These are phyloP conservation scores for Blastomyces gilchristii DNA, from an alignment of 2,329 filamentous ascomycete species.

Conservation along the genomic window DNA sequence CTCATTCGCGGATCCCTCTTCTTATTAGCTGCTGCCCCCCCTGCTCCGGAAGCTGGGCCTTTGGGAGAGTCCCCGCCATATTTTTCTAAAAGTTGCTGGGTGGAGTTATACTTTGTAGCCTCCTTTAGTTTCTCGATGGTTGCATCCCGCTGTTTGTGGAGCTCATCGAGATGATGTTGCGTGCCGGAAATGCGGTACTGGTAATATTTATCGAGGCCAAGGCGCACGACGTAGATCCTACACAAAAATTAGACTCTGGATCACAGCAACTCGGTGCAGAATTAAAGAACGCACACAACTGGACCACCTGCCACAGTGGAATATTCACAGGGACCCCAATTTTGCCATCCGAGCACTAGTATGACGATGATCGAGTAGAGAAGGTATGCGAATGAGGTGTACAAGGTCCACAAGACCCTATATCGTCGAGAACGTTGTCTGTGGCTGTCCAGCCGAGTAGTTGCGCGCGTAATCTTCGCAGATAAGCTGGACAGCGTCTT, in stretches of 20 bases:
- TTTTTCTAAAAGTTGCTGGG: slow-evolving; percentile 83
- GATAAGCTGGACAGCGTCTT: slow-evolving; percentile 76
- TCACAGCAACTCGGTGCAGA: not conserved
- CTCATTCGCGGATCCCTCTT: slow-evolving; percentile 17
- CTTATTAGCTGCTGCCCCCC: slow-evolving; percentile 20
- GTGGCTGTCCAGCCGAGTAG: slow-evolving; percentile 61
- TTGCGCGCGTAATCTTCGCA: slow-evolving; percentile 66
- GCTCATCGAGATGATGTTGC: slow-evolving; percentile 58
- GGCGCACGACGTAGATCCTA: slow-evolving; percentile 71
- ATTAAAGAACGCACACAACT: slow-evolving; percentile 49
- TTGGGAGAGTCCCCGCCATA: slow-evolving; percentile 62
- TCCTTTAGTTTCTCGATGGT: slow-evolving; percentile 93
- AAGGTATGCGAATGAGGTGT: slow-evolving; percentile 81
- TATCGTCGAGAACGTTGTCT: slow-evolving; percentile 64
- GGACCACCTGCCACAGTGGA: slow-evolving; percentile 68
- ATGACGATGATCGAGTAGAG: slow-evolving; percentile 72
- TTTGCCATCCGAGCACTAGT: slow-evolving; percentile 73
- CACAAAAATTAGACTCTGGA: slow-evolving; percentile 14
- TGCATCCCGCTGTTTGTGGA: slow-evolving; percentile 67
- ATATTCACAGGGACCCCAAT: slow-evolving; percentile 69
- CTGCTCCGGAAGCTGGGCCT: slow-evolving; percentile 12
- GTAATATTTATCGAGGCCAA: slow-evolving; percentile 58
- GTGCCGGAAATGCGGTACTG: slow-evolving; percentile 67
- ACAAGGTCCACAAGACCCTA: slow-evolving; percentile 81
- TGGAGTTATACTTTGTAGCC: slow-evolving; percentile 93